Conservation (phyloP, 2,329 filamentous ascomycete genomes). For the Chalaropsis thielavioides region DNA sequence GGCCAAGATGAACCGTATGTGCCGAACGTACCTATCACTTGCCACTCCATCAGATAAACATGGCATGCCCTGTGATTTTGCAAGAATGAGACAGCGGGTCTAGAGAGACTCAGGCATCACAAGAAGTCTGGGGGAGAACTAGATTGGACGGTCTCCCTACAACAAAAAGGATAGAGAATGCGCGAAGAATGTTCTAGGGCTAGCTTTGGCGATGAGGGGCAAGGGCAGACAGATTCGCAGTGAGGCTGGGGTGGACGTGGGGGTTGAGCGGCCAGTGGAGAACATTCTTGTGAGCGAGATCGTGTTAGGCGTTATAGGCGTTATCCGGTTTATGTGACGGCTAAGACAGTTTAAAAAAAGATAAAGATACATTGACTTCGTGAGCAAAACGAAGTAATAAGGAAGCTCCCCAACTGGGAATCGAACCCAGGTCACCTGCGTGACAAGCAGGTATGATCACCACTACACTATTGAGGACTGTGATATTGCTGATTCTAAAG, state of each 20-base stretch:
- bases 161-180: neutral
- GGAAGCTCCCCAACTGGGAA: slow-evolving; percentile 4
- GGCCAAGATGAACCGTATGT: neutral
- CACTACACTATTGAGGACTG: slow-evolving; percentile 2
- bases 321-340: neutral
- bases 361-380: neutral
- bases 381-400: neutral
- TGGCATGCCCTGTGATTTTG: neutral
- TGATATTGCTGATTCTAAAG: neutral
- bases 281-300: neutral
- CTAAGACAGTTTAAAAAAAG: too few relatives aligned
- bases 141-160: neutral
- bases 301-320: too few relatives aligned
- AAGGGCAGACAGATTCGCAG: neutral
- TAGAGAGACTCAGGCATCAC: neutral
- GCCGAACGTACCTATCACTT: neutral
- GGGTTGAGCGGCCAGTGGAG: neutral
- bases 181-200: neutral
- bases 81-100: neutral
- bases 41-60: neutral
- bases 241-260: neutral
- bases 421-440: slow-evolving; percentile 4
- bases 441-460: slow-evolving; percentile 8
- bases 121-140: neutral
- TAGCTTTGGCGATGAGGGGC: neutral